Evolutionary conservation across 768 basidiomycete species (phyloP), one percentile per base, ranked within the genome.

Genomic region (Lactifluus subvellereus): DNA sequence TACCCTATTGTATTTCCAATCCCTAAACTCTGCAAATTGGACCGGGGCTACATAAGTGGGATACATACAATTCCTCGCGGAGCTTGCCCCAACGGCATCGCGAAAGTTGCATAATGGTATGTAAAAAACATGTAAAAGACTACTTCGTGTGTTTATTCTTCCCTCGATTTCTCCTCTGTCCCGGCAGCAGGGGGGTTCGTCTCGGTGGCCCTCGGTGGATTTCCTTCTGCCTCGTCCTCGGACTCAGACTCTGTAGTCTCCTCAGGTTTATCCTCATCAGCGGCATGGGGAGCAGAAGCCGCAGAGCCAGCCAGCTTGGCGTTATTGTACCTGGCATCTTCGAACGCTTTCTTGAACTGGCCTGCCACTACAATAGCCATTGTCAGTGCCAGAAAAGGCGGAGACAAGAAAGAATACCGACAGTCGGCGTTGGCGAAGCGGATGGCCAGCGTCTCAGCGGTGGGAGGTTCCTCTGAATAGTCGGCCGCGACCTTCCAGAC

Each of bases 401-500:
- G 49, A 35, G 33, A 35, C 20, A 18, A 30, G 53, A 27, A 20
- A 32, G 18, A 49, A 10, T 6, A 77, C 93, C 76, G 68, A 96
- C 95, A 93, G 18, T 98, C 95, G 60, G 92, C 79, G 77, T 97
- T 99, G 67, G 93, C 96, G 70, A 99, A 98, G 60, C 97, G 91
- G 73, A 99, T 97, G 55, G 97, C 97, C 65, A 99, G 86, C 30
- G 97, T 99, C 78, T 98, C 97, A 22, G 94, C 74, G 50, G 92
- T 89, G 27, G 96, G 85, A 51, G 91, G 93, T 57, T 82, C 79
- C 74, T 99, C 97, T 57, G 96, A 85, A 73, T 91, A 95, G 75
- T 99, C 97, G 32, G 96, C 96, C 57, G 86, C 83, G 57, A 96
- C 94, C 75, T 97, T 96, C 89, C 91, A 98, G 38, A 99, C 95